Base-by-base conservation (phyloP, 129 eudicot species). In the Escallonia herrerae region DNA sequence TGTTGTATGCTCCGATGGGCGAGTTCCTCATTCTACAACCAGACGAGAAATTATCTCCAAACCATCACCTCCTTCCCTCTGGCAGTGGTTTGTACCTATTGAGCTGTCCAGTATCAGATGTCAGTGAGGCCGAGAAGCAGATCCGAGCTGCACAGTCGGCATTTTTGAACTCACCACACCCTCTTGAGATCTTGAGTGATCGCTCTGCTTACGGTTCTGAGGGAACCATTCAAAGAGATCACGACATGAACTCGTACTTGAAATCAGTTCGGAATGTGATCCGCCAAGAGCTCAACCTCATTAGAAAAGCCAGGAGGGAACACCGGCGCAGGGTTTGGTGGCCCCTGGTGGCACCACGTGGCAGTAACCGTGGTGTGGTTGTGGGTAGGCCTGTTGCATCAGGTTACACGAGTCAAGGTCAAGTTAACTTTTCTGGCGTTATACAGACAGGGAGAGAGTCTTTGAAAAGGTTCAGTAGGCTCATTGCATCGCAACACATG, bases 11-110 rank as follows among this genome's bases (percentile, higher is more conserved):
- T 44, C 98, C 96, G 60, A 81, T 86, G 91, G 96, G 98, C 6
- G 96, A 93, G 76, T 77, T 93, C 40, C 48, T 93, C 65, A 88
- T 88, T 78, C 90, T 93, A 33, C 98, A 93, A 51, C 98, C 98
- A 10, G 95, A 88, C 48, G 83, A 81, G 15, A 86, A 81, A 15
- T 72, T 77, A 40, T 93, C 98, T 56, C 96, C 98, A 9, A 75
- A 58, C 60, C 98, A 93, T 40, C 82, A 88, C 3, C 89, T 88
- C n/a, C 96, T 93, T 65, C 98, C 98, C 12, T 63, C 87, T 0
- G 98, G 96, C 41, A 83, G 85, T 40, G 98, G 98, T 68, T 74
- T 93, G 38, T 91, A 91, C 65, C 49, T 83, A 1, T 72, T 93
- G 54, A 85, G 66, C 38, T 73, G 83, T 38, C 60, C 84, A 5